Percentiles rank a stretch among this genome's conserved stretches.
These are phyloP conservation scores for Elaeis oleifera DNA, from an alignment of 202 grass and related monocot species.

Conservation along the genomic window DNA sequence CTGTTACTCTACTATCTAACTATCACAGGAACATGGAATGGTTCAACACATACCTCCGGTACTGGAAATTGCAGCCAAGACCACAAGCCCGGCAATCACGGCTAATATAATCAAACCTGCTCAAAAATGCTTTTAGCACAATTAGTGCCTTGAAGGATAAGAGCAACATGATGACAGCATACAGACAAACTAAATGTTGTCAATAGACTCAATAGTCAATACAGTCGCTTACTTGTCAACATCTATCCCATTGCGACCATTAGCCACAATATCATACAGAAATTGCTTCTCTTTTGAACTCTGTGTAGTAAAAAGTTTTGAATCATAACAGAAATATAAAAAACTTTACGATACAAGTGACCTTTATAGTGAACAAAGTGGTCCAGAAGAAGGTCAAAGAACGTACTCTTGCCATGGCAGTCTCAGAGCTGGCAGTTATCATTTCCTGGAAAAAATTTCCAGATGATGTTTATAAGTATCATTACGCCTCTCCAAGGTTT, in stretches of 20 bases:
- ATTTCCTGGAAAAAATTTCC: conserved; percentile 52
- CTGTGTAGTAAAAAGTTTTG: conserved; percentile 33
- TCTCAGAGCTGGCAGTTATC: conserved; percentile 77
- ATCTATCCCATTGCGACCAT: conserved; percentile 94
- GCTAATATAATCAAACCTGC: conserved; percentile 93
- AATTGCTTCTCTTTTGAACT: conserved; percentile 71
- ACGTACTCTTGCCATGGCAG: conserved; percentile 41
- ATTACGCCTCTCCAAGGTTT: not conserved
- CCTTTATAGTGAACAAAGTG: not conserved
- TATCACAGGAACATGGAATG: no score
- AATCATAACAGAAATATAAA: conserved; percentile 25
- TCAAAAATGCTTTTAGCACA: not conserved
- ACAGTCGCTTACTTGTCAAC: conserved; percentile 74
- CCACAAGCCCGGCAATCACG: conserved; percentile 93
- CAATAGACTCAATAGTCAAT: conserved; percentile 4
- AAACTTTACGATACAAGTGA: conserved; percentile 8
- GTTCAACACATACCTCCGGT: conserved; percentile 40
- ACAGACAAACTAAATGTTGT: not conserved
- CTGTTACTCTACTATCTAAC: no score
- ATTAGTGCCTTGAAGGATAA: conserved; percentile 3
- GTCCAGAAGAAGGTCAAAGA: conserved; percentile 11
- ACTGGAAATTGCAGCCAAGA: conserved; percentile 90
- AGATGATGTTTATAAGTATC: not conserved
- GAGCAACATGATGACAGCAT: not conserved
- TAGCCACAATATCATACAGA: conserved; percentile 98